phyloP scores from a whole-genome alignment of 768 basidiomycete genomes.

The Serendipita sp. region DNA sequence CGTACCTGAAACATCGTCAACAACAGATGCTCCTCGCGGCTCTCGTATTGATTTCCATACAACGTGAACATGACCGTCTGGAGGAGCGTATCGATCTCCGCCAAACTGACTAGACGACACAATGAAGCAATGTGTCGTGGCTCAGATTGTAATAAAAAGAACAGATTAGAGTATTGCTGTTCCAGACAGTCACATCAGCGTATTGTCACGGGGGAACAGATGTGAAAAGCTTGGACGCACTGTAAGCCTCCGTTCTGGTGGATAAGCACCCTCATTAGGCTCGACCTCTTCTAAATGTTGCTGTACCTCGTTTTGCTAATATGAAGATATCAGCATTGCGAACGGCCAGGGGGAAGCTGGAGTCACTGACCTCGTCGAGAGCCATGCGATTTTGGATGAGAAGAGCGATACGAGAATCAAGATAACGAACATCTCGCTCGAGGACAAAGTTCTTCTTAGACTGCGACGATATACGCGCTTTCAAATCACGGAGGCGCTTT shows the following conservation, averaged over 20 bases:
- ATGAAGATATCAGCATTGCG: background rate
- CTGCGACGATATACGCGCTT: conserved; percentile 92
- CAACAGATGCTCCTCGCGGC: conserved; percentile 92
- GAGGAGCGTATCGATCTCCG: conserved; percentile 96
- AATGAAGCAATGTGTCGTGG: conserved; percentile 93
- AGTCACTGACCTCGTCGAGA: conserved; percentile 56
- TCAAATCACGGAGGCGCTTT: conserved; percentile 90
- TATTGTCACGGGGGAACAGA: background rate
- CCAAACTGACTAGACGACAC: conserved; percentile 87
- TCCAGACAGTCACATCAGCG: background rate
- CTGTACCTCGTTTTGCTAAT: conserved; percentile 85
- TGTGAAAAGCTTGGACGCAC: conserved; percentile 15
- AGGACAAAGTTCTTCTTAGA: conserved; percentile 99
- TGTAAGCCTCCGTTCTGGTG: conserved; percentile 76
- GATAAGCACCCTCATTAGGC: conserved; percentile 79
- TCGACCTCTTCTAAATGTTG: conserved; percentile 92
- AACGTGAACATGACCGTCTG: conserved; percentile 99
- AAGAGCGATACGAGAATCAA: conserved; percentile 92
- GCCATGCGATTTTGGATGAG: conserved; percentile 99
- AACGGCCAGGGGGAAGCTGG: background rate
- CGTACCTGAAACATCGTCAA: conserved; percentile 84
- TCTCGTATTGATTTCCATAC: conserved; percentile 98
- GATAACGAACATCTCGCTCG: conserved; percentile 94
- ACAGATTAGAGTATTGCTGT: conserved; percentile 92
- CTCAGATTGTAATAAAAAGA: conserved; percentile 96